phyloP scores from a whole-genome alignment of 2,329 filamentous ascomycete genomes.

The Cordyceps fumosorosea region DNA sequence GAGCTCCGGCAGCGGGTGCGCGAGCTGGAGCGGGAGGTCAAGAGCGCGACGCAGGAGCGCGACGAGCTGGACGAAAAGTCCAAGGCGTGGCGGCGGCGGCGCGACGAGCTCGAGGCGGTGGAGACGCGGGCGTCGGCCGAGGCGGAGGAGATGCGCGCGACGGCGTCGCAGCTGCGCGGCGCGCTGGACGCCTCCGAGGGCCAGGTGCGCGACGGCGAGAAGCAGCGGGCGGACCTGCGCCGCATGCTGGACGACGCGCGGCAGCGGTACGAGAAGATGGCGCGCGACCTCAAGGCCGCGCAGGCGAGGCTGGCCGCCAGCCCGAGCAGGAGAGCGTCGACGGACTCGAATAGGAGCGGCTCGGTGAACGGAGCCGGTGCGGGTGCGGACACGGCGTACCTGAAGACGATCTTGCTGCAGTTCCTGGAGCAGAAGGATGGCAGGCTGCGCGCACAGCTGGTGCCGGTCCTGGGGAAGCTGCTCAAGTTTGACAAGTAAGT shows the following conservation, averaged over 20 bases:
- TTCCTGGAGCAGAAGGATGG: slow-evolving; percentile 78
- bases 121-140: slow-evolving; percentile 66
- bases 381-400: slow-evolving; percentile 52
- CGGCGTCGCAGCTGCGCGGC: slow-evolving; percentile 70
- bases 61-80: slow-evolving; percentile 71
- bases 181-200: slow-evolving; percentile 83
- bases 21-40: slow-evolving; percentile 73
- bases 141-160: slow-evolving; percentile 64
- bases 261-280: slow-evolving; percentile 69
- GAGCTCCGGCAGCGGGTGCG: slow-evolving; percentile 73
- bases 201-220: slow-evolving; percentile 76
- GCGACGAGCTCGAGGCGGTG: slow-evolving; percentile 68
- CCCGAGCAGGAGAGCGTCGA: slow-evolving; percentile 36
- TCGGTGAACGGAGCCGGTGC: slow-evolving; percentile 26
- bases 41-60: slow-evolving; percentile 64
- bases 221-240: slow-evolving; percentile 69
- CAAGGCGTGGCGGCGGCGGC: slow-evolving; percentile 65
- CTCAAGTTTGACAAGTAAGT: slow-evolving; percentile 69
- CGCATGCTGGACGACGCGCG: slow-evolving; percentile 72
- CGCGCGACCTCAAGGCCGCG: slow-evolving; percentile 54
- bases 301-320: slow-evolving; percentile 40
- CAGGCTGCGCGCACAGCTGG: slow-evolving; percentile 66
- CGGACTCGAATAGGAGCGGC: slow-evolving; percentile 40
- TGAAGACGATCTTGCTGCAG: slow-evolving; percentile 76
- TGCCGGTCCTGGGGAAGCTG: slow-evolving; percentile 70